Evolutionary conservation across 106 monocot genomes (phyloP).

Genomic region (Triglochin maritima): DNA sequence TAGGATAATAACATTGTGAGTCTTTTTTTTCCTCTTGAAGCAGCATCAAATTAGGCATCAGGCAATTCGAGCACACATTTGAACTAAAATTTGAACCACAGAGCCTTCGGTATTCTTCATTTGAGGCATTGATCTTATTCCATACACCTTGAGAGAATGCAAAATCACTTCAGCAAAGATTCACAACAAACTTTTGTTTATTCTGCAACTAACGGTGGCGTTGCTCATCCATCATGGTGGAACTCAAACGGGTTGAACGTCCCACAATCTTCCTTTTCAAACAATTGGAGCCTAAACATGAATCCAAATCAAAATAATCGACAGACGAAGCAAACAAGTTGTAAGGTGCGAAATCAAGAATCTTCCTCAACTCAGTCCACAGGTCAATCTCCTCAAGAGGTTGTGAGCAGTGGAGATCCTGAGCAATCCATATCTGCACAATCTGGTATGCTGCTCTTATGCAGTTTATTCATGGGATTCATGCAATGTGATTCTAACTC

Average conservation of each 20-base stretch:
- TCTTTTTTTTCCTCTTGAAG: neutral
- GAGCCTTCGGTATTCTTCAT: neutral
- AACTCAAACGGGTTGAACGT: conserved; percentile 23
- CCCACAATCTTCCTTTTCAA: conserved; percentile 10
- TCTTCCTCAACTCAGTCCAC: conserved; percentile 54
- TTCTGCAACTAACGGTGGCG: conserved; percentile 17
- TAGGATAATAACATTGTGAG: neutral
- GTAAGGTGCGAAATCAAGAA: conserved; percentile 34
- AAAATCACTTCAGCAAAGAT: conserved; percentile 12
- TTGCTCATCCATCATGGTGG: conserved; percentile 22
- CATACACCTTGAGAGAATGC: conserved; percentile 9
- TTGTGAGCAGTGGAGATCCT: conserved; percentile 26
- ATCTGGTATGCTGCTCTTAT: conserved; percentile 22
- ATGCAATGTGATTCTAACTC: neutral
- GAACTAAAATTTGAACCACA: neutral
- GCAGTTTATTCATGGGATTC: neutral
- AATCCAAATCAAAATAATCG: conserved; percentile 18
- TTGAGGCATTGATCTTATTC: neutral
- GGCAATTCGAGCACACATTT: neutral
- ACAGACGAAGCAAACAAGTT: conserved; percentile 26
- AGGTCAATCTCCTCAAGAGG: conserved; percentile 43
- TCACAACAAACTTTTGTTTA: conserved; percentile 21
- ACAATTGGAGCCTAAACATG: conserved; percentile 11
- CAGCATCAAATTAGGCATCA: neutral
- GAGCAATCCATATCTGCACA: conserved; percentile 32